phyloP scores from a whole-genome alignment of 108 stramenopile species.

The Stephanodiscus minutulus region DNA sequence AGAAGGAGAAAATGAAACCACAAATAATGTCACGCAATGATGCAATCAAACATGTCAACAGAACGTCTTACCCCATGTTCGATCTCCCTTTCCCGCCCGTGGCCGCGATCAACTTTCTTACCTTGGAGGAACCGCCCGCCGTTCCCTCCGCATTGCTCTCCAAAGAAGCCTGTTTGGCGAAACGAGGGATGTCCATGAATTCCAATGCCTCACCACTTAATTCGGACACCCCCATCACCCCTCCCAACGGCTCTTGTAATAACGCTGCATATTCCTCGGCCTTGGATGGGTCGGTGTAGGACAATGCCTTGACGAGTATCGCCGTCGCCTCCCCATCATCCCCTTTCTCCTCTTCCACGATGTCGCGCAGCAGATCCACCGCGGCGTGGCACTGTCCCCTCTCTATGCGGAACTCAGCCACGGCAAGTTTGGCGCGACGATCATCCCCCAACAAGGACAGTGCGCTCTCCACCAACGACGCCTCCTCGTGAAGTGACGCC shows the following conservation, averaged over 20 bases:
- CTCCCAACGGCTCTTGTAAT: constrained; percentile 24
- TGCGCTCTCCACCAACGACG: constrained; percentile 24
- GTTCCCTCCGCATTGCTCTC: constrained; percentile 15
- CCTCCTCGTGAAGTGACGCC: constrained; percentile 52
- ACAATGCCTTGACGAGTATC: constrained; percentile 64
- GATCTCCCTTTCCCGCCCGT: constrained; percentile 34
- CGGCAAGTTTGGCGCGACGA: constrained; percentile 25
- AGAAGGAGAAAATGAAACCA: not conserved
- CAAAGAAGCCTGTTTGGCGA: constrained; percentile 33
- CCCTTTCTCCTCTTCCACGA: constrained; percentile 25
- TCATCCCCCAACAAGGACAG: constrained; percentile 29
- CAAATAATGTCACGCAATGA: not conserved
- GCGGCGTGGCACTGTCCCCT: constrained; percentile 64
- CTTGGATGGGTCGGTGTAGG: constrained; percentile 51
- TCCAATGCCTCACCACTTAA: constrained; percentile 67
- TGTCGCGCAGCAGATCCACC: constrained; percentile 52
- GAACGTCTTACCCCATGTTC: constrained; percentile 18
- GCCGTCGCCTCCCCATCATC: constrained; percentile 35
- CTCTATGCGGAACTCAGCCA: constrained; percentile 56
- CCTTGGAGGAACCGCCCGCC: constrained; percentile 15
- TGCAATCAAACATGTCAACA: not conserved
- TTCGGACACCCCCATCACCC: constrained; percentile 21
- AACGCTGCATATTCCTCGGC: constrained; percentile 37
- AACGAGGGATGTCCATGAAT: constrained; percentile 64
- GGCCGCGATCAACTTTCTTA: constrained; percentile 44